A percentile compares a stretch with the other conserved stretches of the same genome.
Conservation (phyloP, 768 basidiomycete genomes). For the Serendipita sp. region DNA sequence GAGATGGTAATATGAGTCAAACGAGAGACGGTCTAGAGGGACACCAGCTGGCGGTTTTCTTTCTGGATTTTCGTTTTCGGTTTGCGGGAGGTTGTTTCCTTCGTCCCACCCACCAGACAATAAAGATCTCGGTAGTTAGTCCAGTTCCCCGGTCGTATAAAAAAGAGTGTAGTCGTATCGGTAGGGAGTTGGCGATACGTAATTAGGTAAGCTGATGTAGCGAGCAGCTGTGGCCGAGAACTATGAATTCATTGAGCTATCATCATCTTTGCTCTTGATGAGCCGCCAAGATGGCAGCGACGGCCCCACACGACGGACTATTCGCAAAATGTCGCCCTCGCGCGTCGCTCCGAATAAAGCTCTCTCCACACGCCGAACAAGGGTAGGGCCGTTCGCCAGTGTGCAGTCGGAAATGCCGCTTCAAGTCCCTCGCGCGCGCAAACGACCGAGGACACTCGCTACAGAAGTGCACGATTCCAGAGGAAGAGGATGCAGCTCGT, state of each 20-base stretch:
- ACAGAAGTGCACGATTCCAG: neutral
- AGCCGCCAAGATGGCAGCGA: neutral
- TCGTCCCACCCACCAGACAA: too few relatives aligned
- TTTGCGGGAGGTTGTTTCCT: too few relatives aligned
- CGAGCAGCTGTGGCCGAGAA: neutral
- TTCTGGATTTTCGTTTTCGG: too few relatives aligned
- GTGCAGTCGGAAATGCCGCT: neutral
- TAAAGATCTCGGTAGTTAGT: neutral
- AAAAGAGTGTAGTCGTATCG: neutral
- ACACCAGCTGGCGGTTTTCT: too few relatives aligned
- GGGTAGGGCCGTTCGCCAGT: neutral
- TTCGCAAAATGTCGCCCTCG: neutral
- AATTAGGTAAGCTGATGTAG: neutral
- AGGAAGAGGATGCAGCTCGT: too few relatives aligned
- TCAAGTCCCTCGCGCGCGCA: conserved; percentile 1
- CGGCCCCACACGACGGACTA: neutral
- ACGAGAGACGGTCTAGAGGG: too few relatives aligned
- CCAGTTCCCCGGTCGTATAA: neutral
- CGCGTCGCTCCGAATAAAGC: neutral
- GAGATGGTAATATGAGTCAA: too few relatives aligned
- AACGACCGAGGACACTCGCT: neutral
- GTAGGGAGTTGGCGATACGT: neutral
- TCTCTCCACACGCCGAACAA: neutral
- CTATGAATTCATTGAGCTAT: neutral
- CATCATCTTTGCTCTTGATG: neutral